These are phyloP conservation scores for Andrographis paniculata DNA, from an alignment of 305 asterid genomes.

Conservation along the genomic window DNA sequence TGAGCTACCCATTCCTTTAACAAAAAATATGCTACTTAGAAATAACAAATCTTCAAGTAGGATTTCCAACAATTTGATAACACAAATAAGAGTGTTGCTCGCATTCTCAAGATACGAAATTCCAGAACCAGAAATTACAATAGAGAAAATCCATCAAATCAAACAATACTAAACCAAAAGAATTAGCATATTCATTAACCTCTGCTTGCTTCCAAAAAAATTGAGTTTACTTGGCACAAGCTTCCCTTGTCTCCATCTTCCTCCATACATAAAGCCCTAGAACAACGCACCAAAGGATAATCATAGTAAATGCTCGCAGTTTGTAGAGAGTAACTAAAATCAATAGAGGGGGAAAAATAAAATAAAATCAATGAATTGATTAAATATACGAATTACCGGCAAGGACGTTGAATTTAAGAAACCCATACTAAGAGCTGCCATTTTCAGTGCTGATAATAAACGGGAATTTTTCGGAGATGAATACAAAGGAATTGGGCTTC, in stretches of 20 bases:
- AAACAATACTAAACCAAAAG: not conserved
- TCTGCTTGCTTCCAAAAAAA: constrained; percentile 33
- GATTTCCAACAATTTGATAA: too few relatives aligned
- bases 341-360: constrained; percentile 1
- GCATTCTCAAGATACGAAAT: not conserved
- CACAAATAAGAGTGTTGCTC: not conserved
- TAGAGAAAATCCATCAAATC: not conserved
- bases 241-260: constrained; percentile 27
- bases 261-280: constrained; percentile 27
- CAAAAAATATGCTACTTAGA: too few relatives aligned
- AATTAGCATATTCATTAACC: too few relatives aligned
- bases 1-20: too few relatives aligned
- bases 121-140: not conserved
- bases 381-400: constrained; percentile 21
- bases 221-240: constrained; percentile 21
- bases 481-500: constrained; percentile 8
- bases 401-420: constrained; percentile 27
- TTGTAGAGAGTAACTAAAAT: constrained; percentile 10
- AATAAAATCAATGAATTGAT: not conserved
- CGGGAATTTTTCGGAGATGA: constrained; percentile 4
- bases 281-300: constrained; percentile 9
- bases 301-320: not conserved
- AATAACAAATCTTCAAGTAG: too few relatives aligned
- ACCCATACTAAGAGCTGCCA: constrained; percentile 26
- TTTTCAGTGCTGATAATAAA: constrained; percentile 13